Percentiles rank a stretch among this genome's conserved stretches.
Evolutionary conservation across 176 grass and related monocot species (phyloP).

Genomic region (Pharus latifolius): DNA sequence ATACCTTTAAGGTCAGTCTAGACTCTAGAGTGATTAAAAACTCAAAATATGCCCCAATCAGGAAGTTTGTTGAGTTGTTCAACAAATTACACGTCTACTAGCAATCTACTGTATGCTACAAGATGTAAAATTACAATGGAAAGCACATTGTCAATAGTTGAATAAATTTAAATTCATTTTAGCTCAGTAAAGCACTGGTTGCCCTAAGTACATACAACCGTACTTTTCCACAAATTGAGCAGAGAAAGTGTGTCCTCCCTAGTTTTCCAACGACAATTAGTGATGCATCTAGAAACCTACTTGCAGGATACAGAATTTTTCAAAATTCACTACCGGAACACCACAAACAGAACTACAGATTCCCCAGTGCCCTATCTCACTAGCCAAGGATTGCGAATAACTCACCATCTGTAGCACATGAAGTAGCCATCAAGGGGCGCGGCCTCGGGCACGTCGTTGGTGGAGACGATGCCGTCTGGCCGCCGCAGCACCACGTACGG

Average conservation of each 20-base stretch:
- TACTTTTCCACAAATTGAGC: background rate
- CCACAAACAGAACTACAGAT: background rate
- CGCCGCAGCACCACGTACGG: constrained; percentile 81
- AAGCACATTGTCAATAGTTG: too few relatives aligned
- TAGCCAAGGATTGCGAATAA: background rate
- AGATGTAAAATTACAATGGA: background rate
- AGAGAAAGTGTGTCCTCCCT: background rate
- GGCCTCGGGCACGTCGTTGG: constrained; percentile 49
- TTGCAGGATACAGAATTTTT: background rate
- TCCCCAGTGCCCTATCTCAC: background rate
- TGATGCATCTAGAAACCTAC: background rate
- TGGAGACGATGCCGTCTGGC: constrained; percentile 42
- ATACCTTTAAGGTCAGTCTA: too few relatives aligned
- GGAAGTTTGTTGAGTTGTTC: background rate
- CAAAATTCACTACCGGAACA: background rate
- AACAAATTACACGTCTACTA: background rate
- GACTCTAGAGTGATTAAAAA: too few relatives aligned
- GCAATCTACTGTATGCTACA: background rate
- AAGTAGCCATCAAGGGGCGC: constrained; percentile 50
- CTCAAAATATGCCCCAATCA: background rate
- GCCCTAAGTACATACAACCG: background rate
- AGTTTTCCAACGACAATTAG: constrained; percentile 5
- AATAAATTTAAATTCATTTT: constrained; percentile 6
- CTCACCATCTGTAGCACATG: constrained; percentile 93
- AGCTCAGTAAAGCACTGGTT: background rate